Base-by-base conservation (phyloP, 257 asterid species). In the Petunia secreta region DNA sequence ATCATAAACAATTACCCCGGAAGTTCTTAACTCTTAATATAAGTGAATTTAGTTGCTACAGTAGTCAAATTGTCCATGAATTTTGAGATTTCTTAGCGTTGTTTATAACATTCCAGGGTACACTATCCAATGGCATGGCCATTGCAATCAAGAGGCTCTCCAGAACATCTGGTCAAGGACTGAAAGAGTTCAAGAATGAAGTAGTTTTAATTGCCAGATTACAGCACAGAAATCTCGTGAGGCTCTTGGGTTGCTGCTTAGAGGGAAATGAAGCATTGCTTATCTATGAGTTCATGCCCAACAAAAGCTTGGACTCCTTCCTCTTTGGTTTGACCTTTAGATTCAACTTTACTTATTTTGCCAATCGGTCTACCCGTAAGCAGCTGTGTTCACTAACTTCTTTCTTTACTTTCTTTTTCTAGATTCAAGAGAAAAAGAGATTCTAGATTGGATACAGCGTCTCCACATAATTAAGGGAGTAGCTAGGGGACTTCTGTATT, bases 131-230 rank as follows among this genome's bases (percentile, higher is more conserved):
- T 57, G 80, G 80, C 3, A 43, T 15, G 37, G 5, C 50, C 55
- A 60, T 76, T 55, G 80, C 80, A 76, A 62, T 76, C 41, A 76
- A 58, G 1, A 76, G 69, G 16, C 67, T 76, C 2, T 76, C 80
- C 7, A 76, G 58, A 76, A 40, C 39, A 8, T 76, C 80, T 1
- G 39, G 80, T 43, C 80, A 76, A 62, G 80, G 69, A 1, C 68
- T 76, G 11, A 62, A 76, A 34, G 80, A 76, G 40, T 62, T 76
- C 54, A 76, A 76, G 80, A 76, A 76, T 76, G 80, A 76, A 62
- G 69, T n/a, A 11, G 55, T 58, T 55, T 46, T 76, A 39, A 76
- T 76, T 15, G 69, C 80, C n/a, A 58, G 25, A 16, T 62, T 76
- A n/a, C 80, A 76, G 6, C 80, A 58, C 69, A 58, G 80, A 75